Percentiles rank a stretch among this genome's conserved stretches.
Conservation (phyloP, 306 rosid genomes). For the Luffa aegyptiaca region DNA sequence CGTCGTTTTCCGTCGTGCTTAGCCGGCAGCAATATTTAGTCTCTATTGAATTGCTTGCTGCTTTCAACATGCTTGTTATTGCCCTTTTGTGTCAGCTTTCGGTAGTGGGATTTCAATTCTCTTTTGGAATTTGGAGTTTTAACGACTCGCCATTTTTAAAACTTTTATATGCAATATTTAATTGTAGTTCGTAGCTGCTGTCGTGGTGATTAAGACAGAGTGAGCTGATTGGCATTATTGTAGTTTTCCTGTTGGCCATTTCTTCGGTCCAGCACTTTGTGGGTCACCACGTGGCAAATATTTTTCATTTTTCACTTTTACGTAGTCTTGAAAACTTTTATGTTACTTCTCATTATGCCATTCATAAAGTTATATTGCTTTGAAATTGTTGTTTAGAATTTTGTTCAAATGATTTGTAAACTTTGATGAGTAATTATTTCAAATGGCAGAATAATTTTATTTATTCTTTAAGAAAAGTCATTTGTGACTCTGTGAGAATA, state of each 20-base stretch:
- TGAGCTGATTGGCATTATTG: slow-evolving; percentile 5
- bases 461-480: not conserved
- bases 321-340: not conserved
- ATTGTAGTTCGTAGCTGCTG: not conserved
- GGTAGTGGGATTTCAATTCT: not conserved
- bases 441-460: not conserved
- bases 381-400: not conserved
- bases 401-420: not conserved
- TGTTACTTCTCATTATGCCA: not conserved
- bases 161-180: not conserved
- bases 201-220: not conserved
- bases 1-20: slow-evolving; percentile 7
- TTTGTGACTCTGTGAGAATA: not conserved
- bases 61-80: not conserved
- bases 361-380: too few relatives aligned
- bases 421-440: not conserved
- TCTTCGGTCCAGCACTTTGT: not conserved
- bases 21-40: not conserved
- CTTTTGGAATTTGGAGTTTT: not conserved
- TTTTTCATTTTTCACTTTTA: not conserved
- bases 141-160: not conserved
- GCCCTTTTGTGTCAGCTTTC: slow-evolving; percentile 4
- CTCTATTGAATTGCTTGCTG: not conserved
- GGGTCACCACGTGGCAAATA: not conserved
- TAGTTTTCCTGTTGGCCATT: not conserved